Evolutionary conservation across 306 rosid genomes (phyloP).

Genomic region (Vigna radiata): DNA sequence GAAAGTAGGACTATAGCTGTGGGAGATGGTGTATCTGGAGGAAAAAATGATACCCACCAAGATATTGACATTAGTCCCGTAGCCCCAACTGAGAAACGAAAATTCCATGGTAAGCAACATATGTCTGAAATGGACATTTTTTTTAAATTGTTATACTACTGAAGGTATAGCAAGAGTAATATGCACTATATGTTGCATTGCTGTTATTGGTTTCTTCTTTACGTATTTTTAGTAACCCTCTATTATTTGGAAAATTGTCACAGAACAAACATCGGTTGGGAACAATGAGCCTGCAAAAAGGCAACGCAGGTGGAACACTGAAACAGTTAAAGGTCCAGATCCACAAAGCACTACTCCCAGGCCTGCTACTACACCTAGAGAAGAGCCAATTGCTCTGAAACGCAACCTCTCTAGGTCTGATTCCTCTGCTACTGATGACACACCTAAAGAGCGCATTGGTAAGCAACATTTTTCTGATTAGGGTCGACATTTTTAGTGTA

Average conservation of each 20-base stretch:
- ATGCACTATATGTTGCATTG: slow-evolving; percentile 20
- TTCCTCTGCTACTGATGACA: slow-evolving; percentile 71
- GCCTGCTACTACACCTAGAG: slow-evolving; percentile 65
- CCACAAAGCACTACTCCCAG: slow-evolving; percentile 59
- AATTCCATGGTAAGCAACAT: slow-evolving; percentile 71
- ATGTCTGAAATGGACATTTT: not conserved
- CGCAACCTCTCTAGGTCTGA: slow-evolving; percentile 74
- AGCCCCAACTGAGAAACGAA: slow-evolving; percentile 75
- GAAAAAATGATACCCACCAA: slow-evolving; percentile 54
- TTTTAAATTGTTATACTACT: not conserved
- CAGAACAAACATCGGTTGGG: slow-evolving; percentile 70
- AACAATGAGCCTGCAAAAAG: slow-evolving; percentile 82
- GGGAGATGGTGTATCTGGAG: slow-evolving; percentile 63
- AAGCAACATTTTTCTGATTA: slow-evolving; percentile 46
- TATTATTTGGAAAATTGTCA: slow-evolving; percentile 32
- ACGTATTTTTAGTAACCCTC: slow-evolving; percentile 5
- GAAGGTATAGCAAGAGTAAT: not conserved
- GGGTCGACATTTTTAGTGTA: slow-evolving; percentile 8
- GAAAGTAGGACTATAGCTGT: slow-evolving; percentile 53
- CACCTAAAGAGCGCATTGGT: slow-evolving; percentile 90
- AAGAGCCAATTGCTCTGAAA: slow-evolving; percentile 54
- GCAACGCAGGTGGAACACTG: slow-evolving; percentile 93
- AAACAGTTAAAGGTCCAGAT: slow-evolving; percentile 65
- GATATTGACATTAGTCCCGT: slow-evolving; percentile 60
- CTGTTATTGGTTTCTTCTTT: slow-evolving; percentile 6